Evolutionary conservation across 176 grass and related monocot genomes (phyloP).

Genomic region (Musa troglodytarum): DNA sequence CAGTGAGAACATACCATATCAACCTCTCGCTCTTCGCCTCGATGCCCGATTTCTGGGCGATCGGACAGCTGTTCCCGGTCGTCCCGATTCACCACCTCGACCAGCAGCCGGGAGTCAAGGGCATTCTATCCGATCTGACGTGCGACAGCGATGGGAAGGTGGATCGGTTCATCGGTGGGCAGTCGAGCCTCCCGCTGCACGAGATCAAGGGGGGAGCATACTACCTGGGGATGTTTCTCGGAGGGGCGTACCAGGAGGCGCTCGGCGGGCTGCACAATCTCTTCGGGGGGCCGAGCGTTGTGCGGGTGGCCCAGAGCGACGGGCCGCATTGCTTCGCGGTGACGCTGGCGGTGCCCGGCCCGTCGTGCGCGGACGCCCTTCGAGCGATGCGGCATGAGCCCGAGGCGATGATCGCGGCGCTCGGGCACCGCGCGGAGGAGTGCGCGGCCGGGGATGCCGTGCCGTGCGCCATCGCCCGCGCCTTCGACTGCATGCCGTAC

Average conservation of each 20-base stretch:
- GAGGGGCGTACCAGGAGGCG: constrained; percentile 95
- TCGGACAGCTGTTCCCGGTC: constrained; percentile 84
- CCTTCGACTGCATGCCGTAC: constrained; percentile 80
- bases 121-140: constrained; percentile 67
- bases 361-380: constrained; percentile 75
- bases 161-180: constrained; percentile 58
- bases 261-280: constrained; percentile 90
- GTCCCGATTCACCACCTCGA: constrained; percentile 77
- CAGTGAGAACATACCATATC: constrained; percentile 58
- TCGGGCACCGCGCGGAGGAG: constrained; percentile 52
- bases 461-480: constrained; percentile 19
- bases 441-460: not conserved
- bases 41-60: constrained; percentile 86
- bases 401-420: constrained; percentile 76
- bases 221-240: constrained; percentile 97
- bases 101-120: constrained; percentile 49
- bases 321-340: constrained; percentile 79
- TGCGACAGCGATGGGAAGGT: constrained; percentile 97
- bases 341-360: constrained; percentile 51
- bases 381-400: constrained; percentile 95
- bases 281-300: constrained; percentile 84
- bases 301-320: constrained; percentile 79
- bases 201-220: constrained; percentile 47
- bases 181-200: constrained; percentile 68
- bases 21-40: constrained; percentile 91